Conservation (phyloP, 2,329 filamentous ascomycete species). For the Pseudopyricularia cyperi region DNA sequence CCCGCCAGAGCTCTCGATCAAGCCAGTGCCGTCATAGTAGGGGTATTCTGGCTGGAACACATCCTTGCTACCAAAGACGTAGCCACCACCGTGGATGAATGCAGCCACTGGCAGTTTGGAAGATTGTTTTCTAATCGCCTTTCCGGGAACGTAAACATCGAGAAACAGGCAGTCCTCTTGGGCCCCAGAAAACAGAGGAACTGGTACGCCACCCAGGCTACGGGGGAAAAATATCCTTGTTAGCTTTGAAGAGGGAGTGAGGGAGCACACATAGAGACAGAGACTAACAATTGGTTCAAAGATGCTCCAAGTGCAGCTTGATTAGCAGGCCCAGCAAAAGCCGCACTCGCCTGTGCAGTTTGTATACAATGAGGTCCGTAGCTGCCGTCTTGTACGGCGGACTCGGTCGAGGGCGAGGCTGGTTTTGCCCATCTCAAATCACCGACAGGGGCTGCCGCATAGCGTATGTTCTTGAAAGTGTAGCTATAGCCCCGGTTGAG, state of each 20-base stretch:
- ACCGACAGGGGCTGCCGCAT: constrained; percentile 26
- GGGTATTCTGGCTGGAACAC: constrained; percentile 17
- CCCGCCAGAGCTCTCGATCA: constrained; percentile 20
- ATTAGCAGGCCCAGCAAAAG: constrained; percentile 19
- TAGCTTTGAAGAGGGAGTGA: neutral
- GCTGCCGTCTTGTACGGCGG: constrained; percentile 13
- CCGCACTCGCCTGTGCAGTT: constrained; percentile 12
- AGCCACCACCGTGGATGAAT: constrained; percentile 13
- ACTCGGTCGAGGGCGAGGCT: constrained; percentile 7
- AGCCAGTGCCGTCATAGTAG: constrained; percentile 23
- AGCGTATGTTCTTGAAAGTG: constrained; percentile 28
- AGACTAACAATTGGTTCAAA: constrained; percentile 19
- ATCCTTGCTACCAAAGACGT: constrained; percentile 22
- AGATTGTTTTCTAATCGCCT: constrained; percentile 20
- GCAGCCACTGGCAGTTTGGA: constrained; percentile 28
- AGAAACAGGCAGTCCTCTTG: constrained; percentile 35
- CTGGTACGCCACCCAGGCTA: constrained; percentile 17
- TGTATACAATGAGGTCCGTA: constrained; percentile 14
- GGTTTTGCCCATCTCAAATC: constrained; percentile 26
- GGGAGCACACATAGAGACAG: neutral
- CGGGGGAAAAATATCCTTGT: neutral
- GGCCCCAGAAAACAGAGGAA: constrained; percentile 16
- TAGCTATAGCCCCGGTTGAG: constrained; percentile 12
- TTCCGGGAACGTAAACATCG: constrained; percentile 32
- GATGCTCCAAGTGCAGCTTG: constrained; percentile 17